Percentiles rank a stretch among this genome's conserved stretches.
Conservation (phyloP, 140 eudicot genomes). For the Flaveria floridana region DNA sequence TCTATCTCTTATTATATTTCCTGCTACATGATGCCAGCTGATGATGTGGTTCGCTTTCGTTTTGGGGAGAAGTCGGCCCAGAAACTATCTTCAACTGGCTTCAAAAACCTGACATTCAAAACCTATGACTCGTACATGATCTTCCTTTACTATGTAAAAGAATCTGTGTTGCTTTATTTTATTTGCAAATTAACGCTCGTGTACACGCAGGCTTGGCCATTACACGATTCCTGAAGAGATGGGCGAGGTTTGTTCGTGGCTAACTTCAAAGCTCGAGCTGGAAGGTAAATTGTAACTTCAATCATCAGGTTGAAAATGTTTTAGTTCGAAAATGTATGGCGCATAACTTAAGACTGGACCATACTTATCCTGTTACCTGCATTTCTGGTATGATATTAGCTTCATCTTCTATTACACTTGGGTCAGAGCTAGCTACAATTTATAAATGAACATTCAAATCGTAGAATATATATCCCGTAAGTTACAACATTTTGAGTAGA, state of each 20-base stretch:
- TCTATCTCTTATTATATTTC: neutral
- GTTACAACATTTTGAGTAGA: neutral
- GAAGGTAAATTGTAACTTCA: conserved; percentile 40
- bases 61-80: conserved; percentile 75
- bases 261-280: conserved; percentile 57
- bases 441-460: neutral
- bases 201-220: conserved; percentile 64
- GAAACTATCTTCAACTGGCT: conserved; percentile 55
- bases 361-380: conserved; percentile 15
- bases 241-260: conserved; percentile 80
- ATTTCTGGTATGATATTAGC: conserved; percentile 21
- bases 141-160: neutral
- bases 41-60: conserved; percentile 74
- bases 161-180: neutral
- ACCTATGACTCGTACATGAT: conserved; percentile 58
- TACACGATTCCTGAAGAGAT: conserved; percentile 84
- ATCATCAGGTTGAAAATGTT: conserved; percentile 6
- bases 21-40: conserved; percentile 55
- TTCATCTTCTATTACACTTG: neutral
- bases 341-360: conserved; percentile 12
- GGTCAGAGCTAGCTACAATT: neutral
- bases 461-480: neutral
- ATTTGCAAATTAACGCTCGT: neutral
- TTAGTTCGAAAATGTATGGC: conserved; percentile 14
- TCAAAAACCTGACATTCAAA: conserved; percentile 67